These are phyloP conservation scores for Ceriops zippeliana DNA, from an alignment of 345 rosid genomes.

Conservation along the genomic window DNA sequence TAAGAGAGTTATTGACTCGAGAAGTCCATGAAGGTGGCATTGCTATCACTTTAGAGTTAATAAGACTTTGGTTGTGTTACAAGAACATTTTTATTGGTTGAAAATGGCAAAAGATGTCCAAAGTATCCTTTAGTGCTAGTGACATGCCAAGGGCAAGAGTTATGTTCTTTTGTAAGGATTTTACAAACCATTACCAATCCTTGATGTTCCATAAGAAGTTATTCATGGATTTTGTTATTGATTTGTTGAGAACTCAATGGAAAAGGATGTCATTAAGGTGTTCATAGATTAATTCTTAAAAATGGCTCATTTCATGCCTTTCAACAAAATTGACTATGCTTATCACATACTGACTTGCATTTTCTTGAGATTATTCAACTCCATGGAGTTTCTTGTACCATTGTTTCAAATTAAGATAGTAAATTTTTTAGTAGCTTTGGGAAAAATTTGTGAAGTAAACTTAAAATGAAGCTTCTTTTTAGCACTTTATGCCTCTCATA, in stretches of 20 bases:
- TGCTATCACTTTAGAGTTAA: background rate
- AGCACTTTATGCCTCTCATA: background rate
- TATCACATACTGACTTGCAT: background rate
- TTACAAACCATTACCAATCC: background rate
- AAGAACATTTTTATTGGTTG: constrained; percentile 2
- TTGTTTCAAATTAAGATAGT: background rate
- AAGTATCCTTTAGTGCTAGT: background rate
- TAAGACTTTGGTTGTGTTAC: background rate
- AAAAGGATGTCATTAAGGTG: background rate
- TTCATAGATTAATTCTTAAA: background rate
- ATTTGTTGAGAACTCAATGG: background rate
- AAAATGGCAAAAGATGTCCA: background rate
- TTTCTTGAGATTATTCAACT: background rate
- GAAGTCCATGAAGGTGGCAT: no score
- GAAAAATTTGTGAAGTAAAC: background rate
- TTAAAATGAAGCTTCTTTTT: background rate
- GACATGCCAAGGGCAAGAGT: background rate
- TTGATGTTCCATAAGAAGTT: background rate
- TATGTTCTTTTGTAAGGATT: background rate
- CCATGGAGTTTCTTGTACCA: background rate
- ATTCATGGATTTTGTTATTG: constrained; percentile 7
- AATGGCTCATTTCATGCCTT: constrained; percentile 6
- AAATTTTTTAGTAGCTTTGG: background rate
- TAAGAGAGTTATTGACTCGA: no score
- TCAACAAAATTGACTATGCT: background rate